phyloP scores from a whole-genome alignment of 2,329 filamentous ascomycete species.

The Corynespora cassiicola region DNA sequence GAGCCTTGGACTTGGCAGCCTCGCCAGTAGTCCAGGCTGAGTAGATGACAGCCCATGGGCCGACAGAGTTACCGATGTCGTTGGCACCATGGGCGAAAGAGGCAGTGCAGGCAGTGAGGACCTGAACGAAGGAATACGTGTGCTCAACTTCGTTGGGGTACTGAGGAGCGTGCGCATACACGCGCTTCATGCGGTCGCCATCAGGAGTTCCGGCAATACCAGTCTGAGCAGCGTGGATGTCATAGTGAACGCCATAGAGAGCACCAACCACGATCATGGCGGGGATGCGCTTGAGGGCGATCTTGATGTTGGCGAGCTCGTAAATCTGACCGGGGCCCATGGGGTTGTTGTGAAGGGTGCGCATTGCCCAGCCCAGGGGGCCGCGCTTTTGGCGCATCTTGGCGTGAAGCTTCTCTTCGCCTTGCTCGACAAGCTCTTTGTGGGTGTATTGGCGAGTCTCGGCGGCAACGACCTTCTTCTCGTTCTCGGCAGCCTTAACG shows the following conservation, averaged over 20 bases:
- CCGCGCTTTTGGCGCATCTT: constrained; percentile 68
- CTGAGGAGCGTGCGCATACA: constrained; percentile 60
- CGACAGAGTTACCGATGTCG: constrained; percentile 57
- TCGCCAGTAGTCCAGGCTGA: constrained; percentile 62
- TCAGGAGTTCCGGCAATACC: constrained; percentile 76
- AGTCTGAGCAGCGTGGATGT: constrained; percentile 78
- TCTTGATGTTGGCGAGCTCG: constrained; percentile 73
- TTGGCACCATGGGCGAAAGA: constrained; percentile 72
- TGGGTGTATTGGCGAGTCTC: too few species aligned
- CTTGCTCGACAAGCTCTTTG: constrained; percentile 66
- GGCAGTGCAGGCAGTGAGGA: constrained; percentile 53
- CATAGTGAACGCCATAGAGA: constrained; percentile 82
- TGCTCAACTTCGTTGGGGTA: constrained; percentile 48
- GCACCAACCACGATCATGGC: constrained; percentile 68
- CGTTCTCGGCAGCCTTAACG: constrained; percentile 29
- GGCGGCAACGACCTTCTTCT: constrained; percentile 51
- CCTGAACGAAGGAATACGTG: constrained; percentile 58
- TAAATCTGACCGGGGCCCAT: constrained; percentile 76
- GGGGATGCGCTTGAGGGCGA: constrained; percentile 69
- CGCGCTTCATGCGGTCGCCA: constrained; percentile 72
- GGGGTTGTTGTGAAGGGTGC: constrained; percentile 74
- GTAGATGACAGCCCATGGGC: constrained; percentile 47
- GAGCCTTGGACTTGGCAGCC: constrained; percentile 66
- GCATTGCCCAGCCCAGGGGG: constrained; percentile 84
- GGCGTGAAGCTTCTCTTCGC: constrained; percentile 65